Conservation (phyloP, 2,329 filamentous ascomycete species). For the Blastomyces gilchristii region DNA sequence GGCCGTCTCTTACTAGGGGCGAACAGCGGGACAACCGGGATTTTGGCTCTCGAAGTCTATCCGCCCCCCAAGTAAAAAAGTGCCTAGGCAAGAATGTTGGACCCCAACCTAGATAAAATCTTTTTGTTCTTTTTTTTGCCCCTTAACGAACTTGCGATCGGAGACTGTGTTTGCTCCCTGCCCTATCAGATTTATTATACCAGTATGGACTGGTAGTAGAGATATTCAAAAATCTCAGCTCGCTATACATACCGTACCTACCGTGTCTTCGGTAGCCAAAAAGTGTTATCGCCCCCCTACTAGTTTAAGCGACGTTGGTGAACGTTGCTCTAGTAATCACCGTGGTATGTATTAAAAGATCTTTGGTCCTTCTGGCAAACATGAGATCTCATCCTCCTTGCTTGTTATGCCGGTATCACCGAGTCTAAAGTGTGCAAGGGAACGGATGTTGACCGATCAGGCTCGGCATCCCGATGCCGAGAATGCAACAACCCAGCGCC, state of each 20-base stretch:
- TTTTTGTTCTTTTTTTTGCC: not conserved
- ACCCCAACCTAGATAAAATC: not conserved
- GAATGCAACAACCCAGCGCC: not conserved
- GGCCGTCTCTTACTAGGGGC: not conserved
- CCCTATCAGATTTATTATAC: not conserved
- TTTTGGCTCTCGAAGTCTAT: not conserved
- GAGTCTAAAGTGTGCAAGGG: not conserved
- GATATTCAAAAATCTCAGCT: not conserved
- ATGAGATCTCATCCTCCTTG: not conserved
- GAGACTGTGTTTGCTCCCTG: not conserved
- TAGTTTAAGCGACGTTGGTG: not conserved
- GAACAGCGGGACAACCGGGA: not conserved
- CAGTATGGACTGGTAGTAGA: not conserved
- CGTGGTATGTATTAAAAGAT: not conserved
- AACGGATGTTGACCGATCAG: not conserved
- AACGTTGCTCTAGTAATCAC: not conserved
- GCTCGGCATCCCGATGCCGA: constrained; percentile 3
- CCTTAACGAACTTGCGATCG: not conserved
- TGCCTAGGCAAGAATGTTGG: too few relatives aligned
- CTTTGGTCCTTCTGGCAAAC: not conserved
- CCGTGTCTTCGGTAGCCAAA: not conserved
- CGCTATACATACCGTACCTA: too few relatives aligned
- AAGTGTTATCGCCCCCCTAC: not conserved
- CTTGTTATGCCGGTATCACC: not conserved
- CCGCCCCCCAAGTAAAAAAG: too few relatives aligned